phyloP scores from a whole-genome alignment of 495 filamentous ascomycete genomes.

The Penicillium steckii region DNA sequence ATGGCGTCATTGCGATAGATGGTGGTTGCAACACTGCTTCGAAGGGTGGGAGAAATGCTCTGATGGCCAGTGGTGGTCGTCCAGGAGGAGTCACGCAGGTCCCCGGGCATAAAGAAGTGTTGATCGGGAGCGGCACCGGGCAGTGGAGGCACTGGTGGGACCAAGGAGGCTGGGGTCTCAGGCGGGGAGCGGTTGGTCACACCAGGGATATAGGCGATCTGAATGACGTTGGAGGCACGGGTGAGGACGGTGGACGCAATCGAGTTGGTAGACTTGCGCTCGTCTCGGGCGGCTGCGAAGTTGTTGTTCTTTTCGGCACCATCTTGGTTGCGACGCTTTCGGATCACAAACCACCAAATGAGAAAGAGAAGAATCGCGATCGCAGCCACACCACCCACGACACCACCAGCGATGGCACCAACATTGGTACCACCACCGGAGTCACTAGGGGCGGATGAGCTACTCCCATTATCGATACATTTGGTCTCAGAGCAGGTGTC shows the following conservation, averaged over 20 bases:
- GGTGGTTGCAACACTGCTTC: conserved; percentile 85
- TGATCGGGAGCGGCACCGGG: conserved; percentile 75
- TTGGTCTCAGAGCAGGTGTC: conserved; percentile 55
- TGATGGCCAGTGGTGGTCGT: conserved; percentile 66
- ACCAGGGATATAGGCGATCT: conserved; percentile 98
- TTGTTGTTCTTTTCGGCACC: conserved; percentile 50
- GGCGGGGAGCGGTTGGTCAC: conserved; percentile 90
- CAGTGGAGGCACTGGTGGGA: conserved; percentile 90
- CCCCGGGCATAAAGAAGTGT: conserved; percentile 91
- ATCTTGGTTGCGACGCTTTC: conserved; percentile 63
- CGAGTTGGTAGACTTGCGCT: conserved; percentile 84
- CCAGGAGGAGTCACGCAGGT: conserved; percentile 84
- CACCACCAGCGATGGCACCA: conserved; percentile 82
- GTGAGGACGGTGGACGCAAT: conserved; percentile 95
- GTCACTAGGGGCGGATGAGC: conserved; percentile 22
- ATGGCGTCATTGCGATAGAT: conserved; percentile 88
- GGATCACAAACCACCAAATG: conserved; percentile 84
- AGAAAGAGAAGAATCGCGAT: conserved; percentile 72
- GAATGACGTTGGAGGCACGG: conserved; percentile 95
- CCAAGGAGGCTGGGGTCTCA: conserved; percentile 75
- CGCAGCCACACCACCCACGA: conserved; percentile 70
- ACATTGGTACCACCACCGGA: conserved; percentile 57
- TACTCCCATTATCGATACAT: conserved; percentile 49
- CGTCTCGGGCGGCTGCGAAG: conserved; percentile 66
- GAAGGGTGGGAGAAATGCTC: conserved; percentile 59